phyloP scores from a whole-genome alignment of 768 basidiomycete genomes.

The Gautieria morchelliformis region DNA sequence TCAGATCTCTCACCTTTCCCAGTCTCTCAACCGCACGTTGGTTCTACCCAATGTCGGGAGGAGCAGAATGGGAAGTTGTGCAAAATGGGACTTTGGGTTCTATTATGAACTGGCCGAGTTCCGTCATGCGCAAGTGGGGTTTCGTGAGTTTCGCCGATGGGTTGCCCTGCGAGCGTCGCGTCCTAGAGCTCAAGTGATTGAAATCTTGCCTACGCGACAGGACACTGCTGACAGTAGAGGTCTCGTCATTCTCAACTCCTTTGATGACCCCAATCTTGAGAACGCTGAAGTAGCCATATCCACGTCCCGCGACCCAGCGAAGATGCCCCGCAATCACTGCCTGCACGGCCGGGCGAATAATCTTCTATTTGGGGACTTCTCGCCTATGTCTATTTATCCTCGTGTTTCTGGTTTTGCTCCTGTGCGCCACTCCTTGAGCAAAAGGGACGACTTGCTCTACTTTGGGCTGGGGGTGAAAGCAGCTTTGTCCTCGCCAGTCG shows the following conservation, averaged over 20 bases:
- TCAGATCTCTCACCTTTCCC: conserved; percentile 41
- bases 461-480: conserved; percentile 18
- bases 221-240: conserved; percentile 14
- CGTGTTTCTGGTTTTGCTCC: background rate
- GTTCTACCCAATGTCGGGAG: conserved; percentile 54
- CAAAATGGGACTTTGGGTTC: conserved; percentile 34
- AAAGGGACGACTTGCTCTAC: conserved; percentile 7
- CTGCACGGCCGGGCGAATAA: conserved; percentile 13
- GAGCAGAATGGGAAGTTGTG: conserved; percentile 44
- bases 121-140: background rate
- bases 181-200: conserved; percentile 30
- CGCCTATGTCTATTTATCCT: conserved; percentile 15
- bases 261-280: conserved; percentile 1
- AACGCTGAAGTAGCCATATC: conserved; percentile 9
- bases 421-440: background rate
- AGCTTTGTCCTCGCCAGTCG: conserved; percentile 13
- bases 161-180: conserved; percentile 18
- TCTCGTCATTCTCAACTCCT: conserved; percentile 8
- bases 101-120: conserved; percentile 35
- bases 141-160: conserved; percentile 33
- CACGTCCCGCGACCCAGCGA: conserved; percentile 12
- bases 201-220: conserved; percentile 17
- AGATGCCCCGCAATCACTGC: conserved; percentile 18
- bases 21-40: conserved; percentile 41
- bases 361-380: conserved; percentile 15